phyloP scores from a whole-genome alignment of 192 early-diverging fungal genomes.

The Coemansia sp. region DNA sequence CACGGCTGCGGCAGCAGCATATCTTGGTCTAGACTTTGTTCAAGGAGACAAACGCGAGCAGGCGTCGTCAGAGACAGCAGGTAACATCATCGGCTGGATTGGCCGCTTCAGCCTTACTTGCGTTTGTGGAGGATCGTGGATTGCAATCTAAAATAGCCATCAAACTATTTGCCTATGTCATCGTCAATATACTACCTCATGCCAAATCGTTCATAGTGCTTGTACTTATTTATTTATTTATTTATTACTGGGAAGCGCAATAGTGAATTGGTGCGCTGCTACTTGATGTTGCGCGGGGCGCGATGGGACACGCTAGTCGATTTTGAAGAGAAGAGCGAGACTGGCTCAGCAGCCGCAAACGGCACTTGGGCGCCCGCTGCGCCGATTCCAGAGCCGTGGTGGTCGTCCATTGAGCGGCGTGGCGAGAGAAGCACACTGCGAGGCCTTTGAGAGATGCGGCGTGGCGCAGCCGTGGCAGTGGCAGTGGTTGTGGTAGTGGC shows the following conservation, averaged over 20 bases:
- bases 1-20: neutral
- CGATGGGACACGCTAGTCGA: conserved; percentile 28
- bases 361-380: neutral
- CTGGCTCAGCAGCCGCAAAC: conserved; percentile 3
- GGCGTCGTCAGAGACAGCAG: neutral
- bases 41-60: neutral
- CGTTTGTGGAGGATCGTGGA: conserved; percentile 51
- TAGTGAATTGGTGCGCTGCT: no score
- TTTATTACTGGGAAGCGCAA: neutral
- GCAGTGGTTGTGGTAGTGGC: neutral
- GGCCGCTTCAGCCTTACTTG: conserved; percentile 41
- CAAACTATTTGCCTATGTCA: no score
- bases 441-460: conserved; percentile 46
- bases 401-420: conserved; percentile 55
- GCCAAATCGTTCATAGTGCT: no score
- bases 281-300: conserved; percentile 30
- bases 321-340: conserved; percentile 41
- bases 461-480: conserved; percentile 11
- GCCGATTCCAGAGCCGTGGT: conserved; percentile 16
- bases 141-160: conserved; percentile 16
- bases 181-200: no score
- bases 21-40: neutral
- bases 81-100: conserved; percentile 26
- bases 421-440: conserved; percentile 56
- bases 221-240: no score